Evolutionary conservation across 352 stramenopile genomes (phyloP), one percentile per base, ranked within the genome.

Genomic region (Blastocystis sp.): DNA sequence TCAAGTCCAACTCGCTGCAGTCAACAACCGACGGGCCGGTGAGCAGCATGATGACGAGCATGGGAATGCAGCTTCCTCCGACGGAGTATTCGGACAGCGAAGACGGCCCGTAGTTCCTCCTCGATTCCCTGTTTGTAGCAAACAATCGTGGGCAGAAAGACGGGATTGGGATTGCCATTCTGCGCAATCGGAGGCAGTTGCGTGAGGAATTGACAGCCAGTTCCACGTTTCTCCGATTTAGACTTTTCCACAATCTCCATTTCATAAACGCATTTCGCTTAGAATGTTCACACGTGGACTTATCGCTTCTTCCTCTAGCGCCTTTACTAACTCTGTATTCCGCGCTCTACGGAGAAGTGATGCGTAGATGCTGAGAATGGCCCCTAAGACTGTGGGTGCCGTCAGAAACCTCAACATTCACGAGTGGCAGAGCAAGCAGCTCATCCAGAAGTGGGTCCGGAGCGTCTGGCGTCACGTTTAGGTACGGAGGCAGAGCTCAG

Each of bases 401-500:
- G 61, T 82, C 86, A 93, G 94, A 76, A 92, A 93, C 86, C 91
- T 97, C 48, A 97, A 97, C 90, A 91, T 97, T 61, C 94, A 97
- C 90, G 94, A 97, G 91, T 97, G 96, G 91, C 93, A 96, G 91
- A 94, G 92, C 87, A 94, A 97, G 90, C 92, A 97, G 88, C 94
- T 97, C 90, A 96, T 97, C 93, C 94, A 95, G 90, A 91, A 91
- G 62, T 96, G 96, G 89, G 93, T 93, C 43, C 92, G 94, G 79
- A 91, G 91, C 53, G 91, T 91, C 14, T 96, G 94, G 90, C 92
- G 91, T 48, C 14, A 19, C 17, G 34, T 86, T 91, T 92, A 89
- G 94, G 95, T 91, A 93, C 92, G 80, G 90, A 84, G 71, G 92
- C 91, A 88, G 91, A 93, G 70, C 84, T 92, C 94, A 91, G 89